These are phyloP conservation scores for Trichosporon sp. DNA, from an alignment of 1,284 basidiomycete species.

Conservation along the genomic window DNA sequence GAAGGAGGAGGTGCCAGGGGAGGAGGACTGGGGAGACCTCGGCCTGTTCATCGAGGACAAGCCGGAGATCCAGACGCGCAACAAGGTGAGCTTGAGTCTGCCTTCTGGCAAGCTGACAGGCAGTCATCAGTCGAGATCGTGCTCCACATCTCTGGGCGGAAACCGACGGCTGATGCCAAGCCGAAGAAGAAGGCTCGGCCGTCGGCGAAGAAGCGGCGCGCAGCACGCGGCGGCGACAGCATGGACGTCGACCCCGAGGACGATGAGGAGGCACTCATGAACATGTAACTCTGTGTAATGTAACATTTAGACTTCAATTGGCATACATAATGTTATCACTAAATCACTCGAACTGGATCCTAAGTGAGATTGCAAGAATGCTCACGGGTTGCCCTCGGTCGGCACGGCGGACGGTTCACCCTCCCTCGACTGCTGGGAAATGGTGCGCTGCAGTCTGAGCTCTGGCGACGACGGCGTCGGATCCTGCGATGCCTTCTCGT, in stretches of 20 bases:
- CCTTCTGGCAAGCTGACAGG: not conserved
- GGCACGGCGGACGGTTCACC: not conserved
- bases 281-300: slow-evolving; percentile 1
- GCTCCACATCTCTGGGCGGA: not conserved
- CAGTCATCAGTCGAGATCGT: slow-evolving; percentile 1
- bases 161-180: not conserved
- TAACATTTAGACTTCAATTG: not conserved
- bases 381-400: not conserved
- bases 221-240: not conserved
- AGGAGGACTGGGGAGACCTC: slow-evolving; percentile 2
- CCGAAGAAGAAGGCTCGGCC: not conserved
- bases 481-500: not conserved
- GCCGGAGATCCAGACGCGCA: not conserved
- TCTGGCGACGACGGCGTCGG: not conserved
- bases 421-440: not conserved
- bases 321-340: not conserved
- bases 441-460: not conserved
- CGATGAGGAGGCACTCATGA: slow-evolving; percentile 2
- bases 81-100: not conserved
- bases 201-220: not conserved
- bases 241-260: slow-evolving; percentile 1
- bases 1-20: not conserved
- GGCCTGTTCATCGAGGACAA: not conserved
- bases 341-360: too few species aligned
- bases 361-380: too few species aligned